These are phyloP conservation scores for Hygrophila difformis DNA, from an alignment of 257 asterid genomes.

Conservation along the genomic window DNA sequence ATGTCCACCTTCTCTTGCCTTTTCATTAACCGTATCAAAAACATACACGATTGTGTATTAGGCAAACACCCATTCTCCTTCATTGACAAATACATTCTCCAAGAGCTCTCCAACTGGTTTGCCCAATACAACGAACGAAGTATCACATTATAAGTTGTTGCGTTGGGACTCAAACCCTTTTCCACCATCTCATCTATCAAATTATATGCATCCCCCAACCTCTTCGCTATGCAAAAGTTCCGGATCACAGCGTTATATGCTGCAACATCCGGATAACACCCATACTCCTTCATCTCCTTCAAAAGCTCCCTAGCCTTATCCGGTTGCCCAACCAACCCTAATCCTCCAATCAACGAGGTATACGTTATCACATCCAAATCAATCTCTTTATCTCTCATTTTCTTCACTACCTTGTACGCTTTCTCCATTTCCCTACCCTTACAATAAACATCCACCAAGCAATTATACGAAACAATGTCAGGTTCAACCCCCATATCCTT, in stretches of 20 bases:
- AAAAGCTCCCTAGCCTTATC: conserved; percentile 79
- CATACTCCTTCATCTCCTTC: conserved; percentile 87
- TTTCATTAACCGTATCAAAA: conserved; percentile 59
- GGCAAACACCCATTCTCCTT: conserved; percentile 60
- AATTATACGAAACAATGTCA: conserved; percentile 73
- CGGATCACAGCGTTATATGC: conserved; percentile 83
- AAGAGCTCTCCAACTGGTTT: conserved; percentile 50
- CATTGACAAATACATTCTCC: conserved; percentile 78
- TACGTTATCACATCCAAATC: conserved; percentile 75
- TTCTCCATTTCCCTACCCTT: conserved; percentile 69
- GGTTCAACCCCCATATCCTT: conserved; percentile 61
- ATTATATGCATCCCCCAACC: conserved; percentile 48
- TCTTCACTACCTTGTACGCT: conserved; percentile 43
- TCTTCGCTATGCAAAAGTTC: conserved; percentile 83
- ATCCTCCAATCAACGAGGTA: conserved; percentile 81
- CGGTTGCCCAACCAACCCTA: conserved; percentile 81
- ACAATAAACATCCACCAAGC: conserved; percentile 82
- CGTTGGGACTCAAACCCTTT: conserved; percentile 68
- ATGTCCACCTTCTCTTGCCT: conserved; percentile 64
- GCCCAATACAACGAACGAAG: conserved; percentile 65
- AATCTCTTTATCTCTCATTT: conserved; percentile 65
- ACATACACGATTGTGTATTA: conserved; percentile 83
- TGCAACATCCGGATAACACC: conserved; percentile 80
- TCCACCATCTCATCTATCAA: conserved; percentile 72
- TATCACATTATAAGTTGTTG: conserved; percentile 79